Base-by-base conservation (phyloP, 2,329 filamentous ascomycete species). In the Monosporascus sp. region DNA sequence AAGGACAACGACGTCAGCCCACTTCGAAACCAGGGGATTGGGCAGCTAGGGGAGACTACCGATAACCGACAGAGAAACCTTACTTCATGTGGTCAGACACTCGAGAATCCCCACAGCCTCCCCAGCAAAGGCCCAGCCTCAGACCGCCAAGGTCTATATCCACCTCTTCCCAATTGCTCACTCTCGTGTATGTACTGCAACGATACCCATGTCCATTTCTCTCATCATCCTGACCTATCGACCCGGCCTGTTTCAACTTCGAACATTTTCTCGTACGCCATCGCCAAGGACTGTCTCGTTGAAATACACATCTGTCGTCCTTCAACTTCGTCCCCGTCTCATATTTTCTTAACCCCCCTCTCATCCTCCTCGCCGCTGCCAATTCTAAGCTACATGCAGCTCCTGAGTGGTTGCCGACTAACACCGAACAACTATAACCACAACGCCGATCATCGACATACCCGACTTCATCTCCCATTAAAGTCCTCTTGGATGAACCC, bases 241-340 rank as follows among this genome's bases (percentile, higher is more conserved):
- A 54, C 49, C 58, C 45, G 50, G 52, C 57, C 51, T 58, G 63
- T 66, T 64, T 65, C 63, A 60, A 65, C 62, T 55, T 59, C 54
- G 37, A 55, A 62, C 55, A 52, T 56, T 56, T 57, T 51, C 44
- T 46, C 24, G 56, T 56, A 46, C 52, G 43, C 56, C 56, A 54
- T 55, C 52, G 58, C 60, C 59, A 62, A 65, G 61, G 55, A 24
- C 51, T 45, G 37, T 35, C 50, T 46, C 37, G 53, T 65, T 60
- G 57, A 65, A 64, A 65, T 62, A 51, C 57, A 51, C 38, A 50
- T 52, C 50, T 40, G 50, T 52, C 49, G 51, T 55, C 53, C 48
- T 8, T 51, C 26, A 7, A 26, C 26, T 46, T 24, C 5, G 22
- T 31, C 43, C 17, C 24, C 14, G 22, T 43, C 40, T 43, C 40